Percentiles rank a stretch among this genome's conserved stretches.
phyloP scores from a whole-genome alignment of 139 green algal species.

The Chlamydomonas sp. region DNA sequence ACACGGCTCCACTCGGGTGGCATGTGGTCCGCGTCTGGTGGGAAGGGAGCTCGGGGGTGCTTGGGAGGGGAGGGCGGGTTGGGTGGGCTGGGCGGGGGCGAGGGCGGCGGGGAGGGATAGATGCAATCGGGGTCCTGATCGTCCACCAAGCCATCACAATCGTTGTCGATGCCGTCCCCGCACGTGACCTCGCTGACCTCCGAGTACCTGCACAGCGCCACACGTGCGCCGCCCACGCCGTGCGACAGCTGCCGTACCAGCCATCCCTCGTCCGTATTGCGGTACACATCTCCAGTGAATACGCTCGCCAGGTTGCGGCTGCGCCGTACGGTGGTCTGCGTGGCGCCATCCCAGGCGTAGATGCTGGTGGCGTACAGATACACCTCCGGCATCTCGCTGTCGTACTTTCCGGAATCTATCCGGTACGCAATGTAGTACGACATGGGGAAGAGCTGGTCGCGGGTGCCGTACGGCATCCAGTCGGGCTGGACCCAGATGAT shows the following conservation, averaged over 20 bases:
- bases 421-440: conserved; percentile 41
- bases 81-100: too few relatives aligned
- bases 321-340: conserved; percentile 9
- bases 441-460: not conserved
- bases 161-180: not conserved
- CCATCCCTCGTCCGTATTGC: not conserved
- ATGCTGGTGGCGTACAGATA: conserved; percentile 42
- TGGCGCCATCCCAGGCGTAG: conserved; percentile 39
- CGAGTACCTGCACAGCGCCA: conserved; percentile 24
- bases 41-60: too few relatives aligned
- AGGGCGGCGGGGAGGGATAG: not conserved
- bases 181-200: conserved; percentile 15
- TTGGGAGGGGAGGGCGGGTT: too few relatives aligned
- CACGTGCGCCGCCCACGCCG: conserved; percentile 11
- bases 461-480: conserved; percentile 16
- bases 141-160: not conserved
- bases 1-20: too few relatives aligned
- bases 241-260: conserved; percentile 21
- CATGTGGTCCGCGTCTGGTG: too few relatives aligned
- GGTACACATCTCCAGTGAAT: conserved; percentile 24
- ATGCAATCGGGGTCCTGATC: not conserved
- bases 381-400: conserved; percentile 23
- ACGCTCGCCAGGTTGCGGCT: conserved; percentile 14
- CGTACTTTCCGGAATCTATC: conserved; percentile 41
- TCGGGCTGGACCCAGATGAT: conserved; percentile 33